Evolutionary conservation across 305 asterid species (phyloP), one percentile per base, ranked within the genome.

Genomic region (Fraxinus latifolia): DNA sequence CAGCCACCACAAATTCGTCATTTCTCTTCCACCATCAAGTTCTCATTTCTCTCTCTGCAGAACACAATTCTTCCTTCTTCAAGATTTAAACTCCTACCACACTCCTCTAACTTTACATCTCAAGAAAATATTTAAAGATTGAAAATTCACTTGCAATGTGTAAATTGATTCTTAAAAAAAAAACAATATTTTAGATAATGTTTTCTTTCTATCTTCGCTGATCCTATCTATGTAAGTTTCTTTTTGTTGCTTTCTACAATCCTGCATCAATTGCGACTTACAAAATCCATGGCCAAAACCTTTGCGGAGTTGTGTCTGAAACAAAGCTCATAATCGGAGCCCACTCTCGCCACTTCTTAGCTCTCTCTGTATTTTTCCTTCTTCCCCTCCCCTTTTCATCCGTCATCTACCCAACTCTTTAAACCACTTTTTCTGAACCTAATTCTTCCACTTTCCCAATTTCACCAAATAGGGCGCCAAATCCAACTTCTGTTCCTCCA

Each of bases 301-400:
- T 94, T 17, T 70, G 85, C 80, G 90, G 90, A 79, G 83, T 94
- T 31, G 86, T 95, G 34, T 88, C 93, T 32, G 94, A 93, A 86
- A 85, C 97, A n/a, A 88, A 86, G 74, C 87, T 90, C 75, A 84
- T 93, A 77, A 86, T 95, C 89, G 88, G 68, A 80, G 88, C 96
- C 27, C 94, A 92, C 89, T 87, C 94, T 12, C 90, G 91, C 87
- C 97, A 92, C 67, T 95, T 92, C 87, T 77, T 88, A 14, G 90
- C 93, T 36, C 93, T 95, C 23, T 88, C 97, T 0, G 86, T 90
- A 25, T 86, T 90, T 87, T 93, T 95, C 87, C 88, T 95, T 79
- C 80, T 94, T 29, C 97, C 98, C n/a, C 82, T 84, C n/a, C 88
- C 93, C 55, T 65, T 92, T 36, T 88, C 91, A 1, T 31, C 87